These are phyloP conservation scores for Hypericum androsaemum DNA, from an alignment of 345 rosid species.

Conservation along the genomic window DNA sequence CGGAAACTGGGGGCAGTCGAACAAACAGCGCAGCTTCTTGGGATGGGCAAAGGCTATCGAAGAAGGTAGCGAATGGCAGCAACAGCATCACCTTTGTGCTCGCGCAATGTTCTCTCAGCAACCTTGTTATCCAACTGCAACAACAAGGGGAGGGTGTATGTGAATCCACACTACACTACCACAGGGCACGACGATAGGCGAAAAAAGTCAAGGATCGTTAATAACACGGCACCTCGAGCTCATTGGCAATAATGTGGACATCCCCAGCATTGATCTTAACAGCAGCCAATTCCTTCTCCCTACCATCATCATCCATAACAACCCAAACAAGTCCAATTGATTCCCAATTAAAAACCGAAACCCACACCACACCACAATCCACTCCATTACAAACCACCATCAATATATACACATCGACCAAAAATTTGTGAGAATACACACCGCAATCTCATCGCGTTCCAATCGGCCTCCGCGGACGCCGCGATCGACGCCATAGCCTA, in stretches of 20 bases:
- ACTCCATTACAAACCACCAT: too few relatives aligned
- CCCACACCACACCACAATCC: too few relatives aligned
- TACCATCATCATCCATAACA: constrained; percentile 15
- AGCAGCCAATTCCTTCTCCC: constrained; percentile 94
- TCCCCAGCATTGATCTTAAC: constrained; percentile 92
- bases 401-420: background rate
- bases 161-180: constrained; percentile 11
- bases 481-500: constrained; percentile 98
- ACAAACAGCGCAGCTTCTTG: background rate
- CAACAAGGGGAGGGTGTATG: constrained; percentile 5
- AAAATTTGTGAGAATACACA: constrained; percentile 5
- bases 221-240: constrained; percentile 65
- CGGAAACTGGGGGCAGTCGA: too few relatives aligned
- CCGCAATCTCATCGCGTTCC: constrained; percentile 87
- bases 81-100: constrained; percentile 94
- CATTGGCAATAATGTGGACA: constrained; percentile 79
- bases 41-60: constrained; percentile 18
- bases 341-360: background rate
- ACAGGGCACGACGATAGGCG: background rate
- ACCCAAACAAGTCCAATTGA: background rate
- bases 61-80: constrained; percentile 82
- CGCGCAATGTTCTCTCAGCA: constrained; percentile 86
- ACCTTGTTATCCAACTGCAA: constrained; percentile 74
- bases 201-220: background rate
- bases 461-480: constrained; percentile 71